phyloP scores from a whole-genome alignment of 768 basidiomycete genomes.

The Chiua virens region DNA sequence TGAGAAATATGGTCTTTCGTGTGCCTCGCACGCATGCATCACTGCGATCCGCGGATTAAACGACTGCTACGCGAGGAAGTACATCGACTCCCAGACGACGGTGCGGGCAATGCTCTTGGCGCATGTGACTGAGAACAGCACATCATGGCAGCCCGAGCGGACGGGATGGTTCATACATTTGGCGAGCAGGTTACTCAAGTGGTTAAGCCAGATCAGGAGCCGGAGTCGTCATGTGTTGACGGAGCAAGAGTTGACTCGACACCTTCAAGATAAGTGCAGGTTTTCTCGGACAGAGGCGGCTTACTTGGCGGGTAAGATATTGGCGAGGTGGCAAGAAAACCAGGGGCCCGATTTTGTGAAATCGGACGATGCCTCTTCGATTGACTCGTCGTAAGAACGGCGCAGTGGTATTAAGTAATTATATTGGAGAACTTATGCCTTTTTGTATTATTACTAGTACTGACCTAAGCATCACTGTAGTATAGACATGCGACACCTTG shows the following conservation, averaged over 20 bases:
- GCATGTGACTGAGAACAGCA: constrained; percentile 11
- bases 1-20: constrained; percentile 19
- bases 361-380: constrained; percentile 13
- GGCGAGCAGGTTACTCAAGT: constrained; percentile 18
- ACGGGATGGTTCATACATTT: constrained; percentile 25
- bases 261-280: constrained; percentile 24
- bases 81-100: constrained; percentile 32
- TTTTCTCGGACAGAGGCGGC: constrained; percentile 22
- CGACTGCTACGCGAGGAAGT: constrained; percentile 25
- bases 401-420: background rate
- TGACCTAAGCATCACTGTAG: background rate
- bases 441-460: constrained; percentile 4
- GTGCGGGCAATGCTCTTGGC: constrained; percentile 22
- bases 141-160: constrained; percentile 24
- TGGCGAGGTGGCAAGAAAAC: constrained; percentile 20
- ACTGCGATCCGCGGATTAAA: constrained; percentile 34
- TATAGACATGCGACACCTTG: background rate
- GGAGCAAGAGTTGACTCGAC: constrained; percentile 16
- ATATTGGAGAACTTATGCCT: constrained; percentile 2
- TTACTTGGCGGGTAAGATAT: constrained; percentile 24
- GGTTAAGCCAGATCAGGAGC: constrained; percentile 16
- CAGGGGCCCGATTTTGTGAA: constrained; percentile 26
- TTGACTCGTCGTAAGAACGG: constrained; percentile 6
- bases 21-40: constrained; percentile 39
- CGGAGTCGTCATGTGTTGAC: constrained; percentile 16